phyloP scores from a whole-genome alignment of 2,329 filamentous ascomycete species.

The Talaromyces albobiverticillius region DNA sequence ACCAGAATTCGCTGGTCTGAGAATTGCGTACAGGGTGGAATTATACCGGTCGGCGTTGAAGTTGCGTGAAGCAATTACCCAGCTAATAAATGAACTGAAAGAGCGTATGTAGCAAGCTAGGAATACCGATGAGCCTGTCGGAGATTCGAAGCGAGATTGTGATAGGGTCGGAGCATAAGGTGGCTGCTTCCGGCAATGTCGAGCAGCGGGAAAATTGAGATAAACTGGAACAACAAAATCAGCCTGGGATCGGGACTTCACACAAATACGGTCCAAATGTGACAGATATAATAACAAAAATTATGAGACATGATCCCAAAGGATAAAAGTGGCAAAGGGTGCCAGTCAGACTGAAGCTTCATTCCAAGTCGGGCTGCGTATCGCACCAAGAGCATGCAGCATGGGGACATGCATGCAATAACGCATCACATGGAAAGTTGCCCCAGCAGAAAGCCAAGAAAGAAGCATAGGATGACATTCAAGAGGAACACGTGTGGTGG shows the following conservation, averaged over 20 bases:
- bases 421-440: neutral
- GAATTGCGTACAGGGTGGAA: conserved; percentile 1
- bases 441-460: neutral
- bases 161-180: conserved; percentile 7
- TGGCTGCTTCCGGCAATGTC: conserved; percentile 10
- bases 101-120: neutral
- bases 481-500: conserved; percentile 8
- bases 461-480: neutral
- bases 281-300: neutral
- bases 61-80: conserved; percentile 25
- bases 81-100: conserved; percentile 15
- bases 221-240: neutral
- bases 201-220: neutral
- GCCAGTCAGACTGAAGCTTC: neutral
- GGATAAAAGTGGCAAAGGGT: neutral
- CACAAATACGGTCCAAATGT: too few species aligned
- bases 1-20: conserved; percentile 17
- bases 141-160: neutral
- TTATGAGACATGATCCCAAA: neutral
- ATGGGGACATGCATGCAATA: neutral
- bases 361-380: neutral
- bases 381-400: neutral
- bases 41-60: conserved; percentile 24
- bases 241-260: neutral
- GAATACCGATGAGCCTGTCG: neutral